Base-by-base conservation (phyloP, 2,329 filamentous ascomycete species). In the Ascosphaera apis region DNA sequence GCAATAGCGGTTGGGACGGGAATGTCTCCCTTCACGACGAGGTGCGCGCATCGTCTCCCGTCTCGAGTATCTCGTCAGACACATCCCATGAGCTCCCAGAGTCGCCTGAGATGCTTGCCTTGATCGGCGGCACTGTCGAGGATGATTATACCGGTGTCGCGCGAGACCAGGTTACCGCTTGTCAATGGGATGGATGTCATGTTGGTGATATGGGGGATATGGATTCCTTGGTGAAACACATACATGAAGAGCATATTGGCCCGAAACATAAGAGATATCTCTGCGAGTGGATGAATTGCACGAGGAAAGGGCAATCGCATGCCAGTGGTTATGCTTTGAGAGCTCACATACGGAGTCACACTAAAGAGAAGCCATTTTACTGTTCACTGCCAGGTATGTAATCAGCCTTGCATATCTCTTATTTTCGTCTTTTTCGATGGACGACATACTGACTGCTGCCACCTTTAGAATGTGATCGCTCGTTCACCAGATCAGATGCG, bases 291-390 rank as follows among this genome's bases (percentile, higher is more conserved):
- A 72, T 69, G 40, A 86, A 86, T 44, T 98, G 88, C 53, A 67
- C 66, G 36, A 63, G 84, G 41, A 95, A 92, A 60, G 82, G 83
- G 40, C 72, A 88, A 56, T 74, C 81, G 13, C 88, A 98, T 57
- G 86, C 86, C 1, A 92, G 83, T 48, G 88, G 82, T 2, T 98
- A 98, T 58, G 88, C 88, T 3, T 61, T 98, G 43, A 84, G 91
- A 53, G 88, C 88, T 7, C 88, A 98, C 51, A 92, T 98, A 84
- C 68, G 88, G 46, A 93, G 84, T 52, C 88, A 98, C 54, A 98
- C 88, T 1, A 71, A 88, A 50, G 88, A 98, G 64, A 98, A 98
- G 60, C 88, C 88, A 0, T 95, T 95, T 53, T 93, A 92, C 59
- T 98, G 88, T 56, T 80, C 83, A 19, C 58, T 98, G 30, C 88